Percentiles rank a stretch among this genome's conserved stretches.
These are phyloP conservation scores for Truncatella angustata DNA, from an alignment of 2,329 filamentous ascomycete genomes.

Conservation along the genomic window DNA sequence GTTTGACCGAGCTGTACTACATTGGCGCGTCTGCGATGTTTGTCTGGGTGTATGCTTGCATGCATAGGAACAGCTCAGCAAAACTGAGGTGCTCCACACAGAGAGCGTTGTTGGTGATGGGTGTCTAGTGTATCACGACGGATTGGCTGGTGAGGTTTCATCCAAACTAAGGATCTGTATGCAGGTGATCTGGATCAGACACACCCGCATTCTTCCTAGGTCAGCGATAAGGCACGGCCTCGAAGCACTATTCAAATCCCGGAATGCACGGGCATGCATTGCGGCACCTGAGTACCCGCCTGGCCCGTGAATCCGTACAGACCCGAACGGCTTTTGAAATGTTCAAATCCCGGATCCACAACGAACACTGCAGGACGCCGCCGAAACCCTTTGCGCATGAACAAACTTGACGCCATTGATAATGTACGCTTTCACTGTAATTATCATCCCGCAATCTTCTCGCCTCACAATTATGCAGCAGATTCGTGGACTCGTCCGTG, in stretches of 20 bases:
- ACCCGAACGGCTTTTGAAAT: neutral
- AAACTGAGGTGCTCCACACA: neutral
- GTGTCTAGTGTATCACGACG: neutral
- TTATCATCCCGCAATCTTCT: too few species aligned
- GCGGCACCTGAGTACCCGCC: neutral
- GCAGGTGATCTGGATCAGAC: neutral
- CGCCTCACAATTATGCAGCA: too few species aligned
- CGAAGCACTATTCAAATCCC: constrained; percentile 2
- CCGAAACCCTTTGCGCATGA: too few species aligned
- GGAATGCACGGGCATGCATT: neutral
- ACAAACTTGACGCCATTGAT: too few species aligned
- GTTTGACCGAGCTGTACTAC: neutral
- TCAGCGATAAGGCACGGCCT: too few species aligned
- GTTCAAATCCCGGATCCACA: neutral
- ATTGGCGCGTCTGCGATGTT: neutral
- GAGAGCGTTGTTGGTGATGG: neutral
- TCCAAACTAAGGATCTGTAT: neutral
- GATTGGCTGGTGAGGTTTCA: neutral
- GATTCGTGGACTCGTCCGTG: too few species aligned
- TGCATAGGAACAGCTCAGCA: neutral
- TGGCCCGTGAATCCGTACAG: neutral
- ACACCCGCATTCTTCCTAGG: neutral
- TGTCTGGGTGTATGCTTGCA: neutral
- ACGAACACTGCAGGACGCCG: too few species aligned
- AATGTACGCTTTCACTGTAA: too few species aligned